These are phyloP conservation scores for Naganishia randhawae DNA, from an alignment of 768 basidiomycete genomes.

Conservation along the genomic window DNA sequence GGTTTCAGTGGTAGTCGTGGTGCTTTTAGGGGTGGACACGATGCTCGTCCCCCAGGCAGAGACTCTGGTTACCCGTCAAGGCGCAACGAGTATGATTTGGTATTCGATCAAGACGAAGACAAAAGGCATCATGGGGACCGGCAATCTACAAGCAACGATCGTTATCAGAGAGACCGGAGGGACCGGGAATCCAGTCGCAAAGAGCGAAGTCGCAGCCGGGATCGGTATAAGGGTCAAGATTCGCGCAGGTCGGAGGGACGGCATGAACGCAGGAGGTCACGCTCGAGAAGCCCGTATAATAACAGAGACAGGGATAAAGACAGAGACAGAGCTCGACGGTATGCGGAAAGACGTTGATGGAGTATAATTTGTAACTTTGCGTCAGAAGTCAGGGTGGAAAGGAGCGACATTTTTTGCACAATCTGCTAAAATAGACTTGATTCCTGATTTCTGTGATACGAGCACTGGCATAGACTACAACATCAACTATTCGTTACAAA, in stretches of 20 bases:
- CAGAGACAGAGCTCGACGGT: conserved; percentile 36
- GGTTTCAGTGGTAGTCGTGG: conserved; percentile 32
- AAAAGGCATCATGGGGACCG: conserved; percentile 24
- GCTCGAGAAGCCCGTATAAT: conserved; percentile 33
- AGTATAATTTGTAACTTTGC: neutral
- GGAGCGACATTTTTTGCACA: too few species aligned
- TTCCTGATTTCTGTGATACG: too few species aligned
- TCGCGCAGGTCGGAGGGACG: conserved; percentile 34
- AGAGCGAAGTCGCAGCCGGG: conserved; percentile 18
- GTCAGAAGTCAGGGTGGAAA: too few species aligned
- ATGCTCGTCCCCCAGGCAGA: conserved; percentile 4
- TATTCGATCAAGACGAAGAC: conserved; percentile 68
- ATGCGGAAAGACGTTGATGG: conserved; percentile 20
- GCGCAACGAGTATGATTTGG: conserved; percentile 65
- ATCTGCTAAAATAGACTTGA: too few species aligned
- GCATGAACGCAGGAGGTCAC: conserved; percentile 40
- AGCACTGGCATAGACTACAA: conserved; percentile 8
- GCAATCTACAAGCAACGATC: conserved; percentile 10
- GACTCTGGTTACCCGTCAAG: conserved; percentile 35
- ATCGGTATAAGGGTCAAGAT: conserved; percentile 6
- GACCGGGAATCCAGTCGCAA: neutral
- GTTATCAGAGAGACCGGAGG: conserved; percentile 35
- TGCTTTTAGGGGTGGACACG: conserved; percentile 43
- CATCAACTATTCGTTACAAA: conserved; percentile 5
- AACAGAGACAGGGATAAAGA: conserved; percentile 35